Evolutionary conservation across 106 monocot species (phyloP).

Genomic region (Acorus gramineus): DNA sequence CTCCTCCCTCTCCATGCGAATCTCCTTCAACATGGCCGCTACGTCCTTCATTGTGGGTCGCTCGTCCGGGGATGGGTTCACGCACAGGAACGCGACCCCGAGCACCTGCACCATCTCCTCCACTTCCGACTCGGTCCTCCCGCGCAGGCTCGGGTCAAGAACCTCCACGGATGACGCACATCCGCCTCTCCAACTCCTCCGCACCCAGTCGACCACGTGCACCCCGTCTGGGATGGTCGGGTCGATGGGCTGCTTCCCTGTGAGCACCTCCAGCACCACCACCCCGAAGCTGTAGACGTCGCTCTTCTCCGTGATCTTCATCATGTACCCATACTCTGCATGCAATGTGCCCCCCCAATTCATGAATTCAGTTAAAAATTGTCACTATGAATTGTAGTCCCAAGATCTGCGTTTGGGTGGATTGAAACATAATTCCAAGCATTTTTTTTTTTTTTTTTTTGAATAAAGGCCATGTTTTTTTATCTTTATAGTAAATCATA

Average conservation of each 20-base stretch:
- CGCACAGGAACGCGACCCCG: slow-evolving; percentile 78
- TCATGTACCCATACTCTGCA: slow-evolving; percentile 93
- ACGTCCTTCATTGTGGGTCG: slow-evolving; percentile 94
- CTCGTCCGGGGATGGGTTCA: slow-evolving; percentile 55
- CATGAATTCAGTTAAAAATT: background rate
- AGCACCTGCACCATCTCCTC: slow-evolving; percentile 85
- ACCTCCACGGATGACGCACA: slow-evolving; percentile 22
- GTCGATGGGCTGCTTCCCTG: slow-evolving; percentile 90
- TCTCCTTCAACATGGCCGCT: slow-evolving; percentile 86
- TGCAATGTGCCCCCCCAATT: background rate
- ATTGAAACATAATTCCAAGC: too few species aligned
- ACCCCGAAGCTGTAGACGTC: slow-evolving; percentile 97
- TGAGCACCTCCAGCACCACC: slow-evolving; percentile 85
- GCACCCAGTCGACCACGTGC: slow-evolving; percentile 80
- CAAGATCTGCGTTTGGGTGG: too few species aligned
- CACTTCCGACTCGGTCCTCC: slow-evolving; percentile 46
- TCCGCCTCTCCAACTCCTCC: slow-evolving; percentile 24
- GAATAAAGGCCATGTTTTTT: too few species aligned
- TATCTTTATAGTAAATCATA: too few species aligned
- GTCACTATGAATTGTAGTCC: too few species aligned
- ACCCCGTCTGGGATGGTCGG: slow-evolving; percentile 75
- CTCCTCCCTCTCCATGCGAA: slow-evolving; percentile 72
- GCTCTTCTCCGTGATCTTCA: slow-evolving; percentile 97
- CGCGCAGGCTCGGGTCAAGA: slow-evolving; percentile 50
- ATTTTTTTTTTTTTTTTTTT: too few species aligned